phyloP scores from a whole-genome alignment of 73 alveolate genomes.

The Tetrahymena elliotti region DNA sequence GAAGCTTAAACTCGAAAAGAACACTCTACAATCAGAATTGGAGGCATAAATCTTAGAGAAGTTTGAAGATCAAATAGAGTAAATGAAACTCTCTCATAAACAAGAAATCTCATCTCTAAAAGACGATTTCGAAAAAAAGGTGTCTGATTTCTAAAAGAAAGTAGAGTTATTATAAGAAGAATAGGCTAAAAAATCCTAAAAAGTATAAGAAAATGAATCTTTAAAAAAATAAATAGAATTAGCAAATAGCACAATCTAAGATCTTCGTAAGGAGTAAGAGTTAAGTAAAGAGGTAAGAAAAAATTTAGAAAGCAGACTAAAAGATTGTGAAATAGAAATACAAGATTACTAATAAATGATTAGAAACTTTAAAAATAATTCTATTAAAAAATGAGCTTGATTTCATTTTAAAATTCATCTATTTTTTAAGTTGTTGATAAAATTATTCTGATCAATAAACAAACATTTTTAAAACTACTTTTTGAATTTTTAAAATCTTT shows the following conservation, averaged over 20 bases:
- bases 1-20: neutral
- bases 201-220: neutral
- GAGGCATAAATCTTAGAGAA: constrained; percentile 4
- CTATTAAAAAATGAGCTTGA: neutral
- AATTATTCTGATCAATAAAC: too few relatives aligned
- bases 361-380: constrained; percentile 16
- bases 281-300: constrained; percentile 10
- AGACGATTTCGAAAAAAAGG: neutral
- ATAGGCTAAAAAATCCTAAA: neutral
- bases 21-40: constrained; percentile 2
- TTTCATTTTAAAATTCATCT: neutral
- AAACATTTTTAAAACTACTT: too few relatives aligned
- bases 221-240: constrained; percentile 11
- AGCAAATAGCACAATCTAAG: constrained; percentile 3
- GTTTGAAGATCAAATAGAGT: constrained; percentile 32
- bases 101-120: constrained; percentile 1
- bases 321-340: constrained; percentile 17
- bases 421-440: too few relatives aligned
- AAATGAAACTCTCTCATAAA: neutral
- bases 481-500: too few relatives aligned
- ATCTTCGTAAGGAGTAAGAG: constrained; percentile 18
- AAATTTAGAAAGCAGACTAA: constrained; percentile 7
- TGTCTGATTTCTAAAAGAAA: constrained; percentile 3
- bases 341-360: constrained; percentile 15
- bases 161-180: constrained; percentile 3